These are phyloP conservation scores for Decorospora gaudefroyi DNA, from an alignment of 2,329 filamentous ascomycete genomes.

Conservation along the genomic window DNA sequence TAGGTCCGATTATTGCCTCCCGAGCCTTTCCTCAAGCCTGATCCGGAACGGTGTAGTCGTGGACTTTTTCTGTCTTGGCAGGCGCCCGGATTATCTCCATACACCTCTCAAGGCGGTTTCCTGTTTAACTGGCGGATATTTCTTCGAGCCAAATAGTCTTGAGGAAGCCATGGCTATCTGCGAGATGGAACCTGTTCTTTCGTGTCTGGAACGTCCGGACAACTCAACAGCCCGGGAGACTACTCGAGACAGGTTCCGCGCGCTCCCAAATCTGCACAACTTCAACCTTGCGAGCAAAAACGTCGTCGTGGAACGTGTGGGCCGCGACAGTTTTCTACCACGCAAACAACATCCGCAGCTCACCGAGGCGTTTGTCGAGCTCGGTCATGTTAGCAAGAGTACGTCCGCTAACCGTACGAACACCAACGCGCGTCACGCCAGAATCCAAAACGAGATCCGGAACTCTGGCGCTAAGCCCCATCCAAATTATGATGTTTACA, in stretches of 20 bases:
- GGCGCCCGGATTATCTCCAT: slow-evolving; percentile 29
- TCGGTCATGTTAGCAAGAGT: slow-evolving; percentile 2
- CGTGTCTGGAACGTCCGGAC: slow-evolving; percentile 45
- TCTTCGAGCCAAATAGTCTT: slow-evolving; percentile 42
- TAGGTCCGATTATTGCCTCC: too few relatives aligned
- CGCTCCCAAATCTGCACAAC: slow-evolving; percentile 1
- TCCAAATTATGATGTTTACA: slow-evolving; percentile 47
- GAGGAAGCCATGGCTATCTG: too few relatives aligned
- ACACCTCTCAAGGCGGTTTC: slow-evolving; percentile 37
- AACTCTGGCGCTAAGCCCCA: slow-evolving; percentile 37
- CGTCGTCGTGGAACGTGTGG: slow-evolving; percentile 29
- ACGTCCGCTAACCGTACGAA: slow-evolving; percentile 4
- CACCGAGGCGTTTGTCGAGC: slow-evolving; percentile 13
- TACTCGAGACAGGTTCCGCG: not conserved
- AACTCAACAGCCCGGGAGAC: not conserved
- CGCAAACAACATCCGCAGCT: slow-evolving; percentile 42
- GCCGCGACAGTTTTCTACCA: slow-evolving; percentile 35
- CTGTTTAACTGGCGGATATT: slow-evolving; percentile 43
- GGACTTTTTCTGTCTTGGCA: slow-evolving; percentile 45
- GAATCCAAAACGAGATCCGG: slow-evolving; percentile 44
- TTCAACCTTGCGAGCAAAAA: slow-evolving; percentile 16
- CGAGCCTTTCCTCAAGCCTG: slow-evolving; percentile 30
- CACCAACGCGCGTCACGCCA: slow-evolving; percentile 28
- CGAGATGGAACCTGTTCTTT: too few relatives aligned
- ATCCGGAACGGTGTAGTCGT: slow-evolving; percentile 36